phyloP scores from a whole-genome alignment of 78 protist species.

The Mantamonas sphyraenae region DNA sequence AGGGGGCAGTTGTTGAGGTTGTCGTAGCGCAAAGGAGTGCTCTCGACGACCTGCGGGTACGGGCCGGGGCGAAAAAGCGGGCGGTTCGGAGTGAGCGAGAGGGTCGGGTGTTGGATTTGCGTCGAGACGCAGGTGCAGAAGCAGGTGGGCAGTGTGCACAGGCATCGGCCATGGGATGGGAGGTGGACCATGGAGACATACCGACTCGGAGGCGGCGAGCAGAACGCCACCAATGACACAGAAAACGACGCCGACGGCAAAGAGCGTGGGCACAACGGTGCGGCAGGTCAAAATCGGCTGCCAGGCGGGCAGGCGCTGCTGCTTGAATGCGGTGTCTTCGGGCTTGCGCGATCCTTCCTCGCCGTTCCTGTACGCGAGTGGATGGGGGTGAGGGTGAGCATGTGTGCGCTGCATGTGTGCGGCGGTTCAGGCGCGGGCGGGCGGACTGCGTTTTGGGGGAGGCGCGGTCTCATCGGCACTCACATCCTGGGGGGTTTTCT shows the following conservation, averaged over 20 bases:
- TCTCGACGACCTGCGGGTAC: neutral
- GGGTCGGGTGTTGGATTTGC: neutral
- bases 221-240: slow-evolving; percentile 78
- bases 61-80: neutral
- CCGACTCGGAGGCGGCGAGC: slow-evolving; percentile 36
- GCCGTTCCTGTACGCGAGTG: too few relatives aligned
- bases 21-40: neutral
- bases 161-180: too few relatives aligned
- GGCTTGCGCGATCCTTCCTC: too few relatives aligned
- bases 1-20: neutral
- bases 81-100: neutral
- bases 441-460: too few relatives aligned
- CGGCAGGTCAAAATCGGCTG: slow-evolving; percentile 89
- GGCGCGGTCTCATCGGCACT: too few relatives aligned
- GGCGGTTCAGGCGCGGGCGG: too few relatives aligned
- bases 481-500: too few relatives aligned
- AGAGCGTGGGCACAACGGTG: slow-evolving; percentile 74
- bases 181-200: too few relatives aligned
- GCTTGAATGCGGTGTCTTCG: slow-evolving; percentile 79
- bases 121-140: too few relatives aligned
- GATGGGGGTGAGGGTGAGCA: too few relatives aligned
- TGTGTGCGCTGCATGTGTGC: too few relatives aligned
- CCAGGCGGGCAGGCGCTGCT: slow-evolving; percentile 90
- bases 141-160: too few relatives aligned
- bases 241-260: slow-evolving; percentile 65